Evolutionary conservation across 257 asterid species (phyloP), one percentile per base, ranked within the genome.

Genomic region (Ilex asprella): DNA sequence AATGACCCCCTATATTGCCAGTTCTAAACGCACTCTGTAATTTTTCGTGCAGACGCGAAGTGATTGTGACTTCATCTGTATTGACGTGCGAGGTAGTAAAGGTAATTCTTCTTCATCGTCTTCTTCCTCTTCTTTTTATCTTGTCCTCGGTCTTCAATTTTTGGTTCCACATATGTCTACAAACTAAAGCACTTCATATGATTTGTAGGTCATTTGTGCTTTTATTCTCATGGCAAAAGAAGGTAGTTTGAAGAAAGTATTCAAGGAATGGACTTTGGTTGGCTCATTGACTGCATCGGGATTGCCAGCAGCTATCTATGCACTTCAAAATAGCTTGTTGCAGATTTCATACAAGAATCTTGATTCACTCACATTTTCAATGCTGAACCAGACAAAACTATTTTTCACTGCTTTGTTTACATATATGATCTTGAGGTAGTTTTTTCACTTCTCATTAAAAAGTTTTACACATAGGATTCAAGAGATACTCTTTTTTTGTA

Each of bases 281-380:
- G 88, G 86, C 71, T 86, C 94, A 53, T 73, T 89, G 80, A 89
- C 96, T 60, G 99, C 97, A 74, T 92, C 99, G 54, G 97, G 96
- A 55, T 79, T 92, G 46, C 99, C 97, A 35, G 97, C 99, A 55
- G 96, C 95, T 64, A 92, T 89, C 63, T 92, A 92, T 66, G 97
- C 99, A 31, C 83, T 92, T 49, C 99, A 92, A 73, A 92, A 92
- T 70, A 92, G 95, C 84, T 82, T 92, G 86, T 76, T 92, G 79
- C 99, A 89, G 84, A 89, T 89, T 63, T 78, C 99, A 3, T 92
- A 89, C 72, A 82, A 69, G 64, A 89, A 89, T 68, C 97, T 92
- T 67, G 99, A 92, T 79, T 92, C 99, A 1, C 97, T 92, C 72
- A 92, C 99, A 2, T 92, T 92, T 81, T 83, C 97, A 39, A 86